These are phyloP conservation scores for Juglanconis juglandina DNA, from an alignment of 2,329 filamentous ascomycete species.

Conservation along the genomic window DNA sequence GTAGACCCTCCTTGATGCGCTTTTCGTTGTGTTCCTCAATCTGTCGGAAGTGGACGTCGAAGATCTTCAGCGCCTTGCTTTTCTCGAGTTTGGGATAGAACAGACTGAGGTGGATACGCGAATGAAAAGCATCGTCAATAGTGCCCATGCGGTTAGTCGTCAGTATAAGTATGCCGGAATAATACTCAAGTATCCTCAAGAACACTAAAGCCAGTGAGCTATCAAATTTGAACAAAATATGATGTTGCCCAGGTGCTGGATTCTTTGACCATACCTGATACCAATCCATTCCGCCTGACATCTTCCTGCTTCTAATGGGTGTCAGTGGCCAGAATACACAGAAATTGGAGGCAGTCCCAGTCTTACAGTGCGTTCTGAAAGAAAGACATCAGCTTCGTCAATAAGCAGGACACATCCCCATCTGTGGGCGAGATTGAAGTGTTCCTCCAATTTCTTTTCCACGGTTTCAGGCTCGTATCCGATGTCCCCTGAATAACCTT, in stretches of 20 bases:
- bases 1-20: neutral
- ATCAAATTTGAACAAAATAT: too few relatives aligned
- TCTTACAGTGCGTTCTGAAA: constrained; percentile 16
- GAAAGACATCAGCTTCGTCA: constrained; percentile 26
- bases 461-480: too few relatives aligned
- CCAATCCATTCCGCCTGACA: constrained; percentile 29
- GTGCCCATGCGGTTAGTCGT: constrained; percentile 40
- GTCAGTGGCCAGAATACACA: neutral
- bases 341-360: neutral
- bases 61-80: constrained; percentile 19
- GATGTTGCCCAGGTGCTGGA: too few relatives aligned
- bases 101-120: constrained; percentile 33
- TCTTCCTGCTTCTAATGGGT: constrained; percentile 15
- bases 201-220: constrained; percentile 25
- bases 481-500: too few relatives aligned
- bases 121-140: constrained; percentile 40
- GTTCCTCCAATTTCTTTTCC: constrained; percentile 20
- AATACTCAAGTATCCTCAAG: constrained; percentile 35
- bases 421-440: constrained; percentile 19
- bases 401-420: constrained; percentile 25
- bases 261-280: constrained; percentile 20
- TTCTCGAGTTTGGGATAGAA: constrained; percentile 29
- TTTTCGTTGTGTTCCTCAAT: constrained; percentile 5
- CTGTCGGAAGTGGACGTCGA: constrained; percentile 10
- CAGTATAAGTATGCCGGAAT: constrained; percentile 32